Conservation (phyloP, 306 rosid genomes). For the Arachis hypogaea region DNA sequence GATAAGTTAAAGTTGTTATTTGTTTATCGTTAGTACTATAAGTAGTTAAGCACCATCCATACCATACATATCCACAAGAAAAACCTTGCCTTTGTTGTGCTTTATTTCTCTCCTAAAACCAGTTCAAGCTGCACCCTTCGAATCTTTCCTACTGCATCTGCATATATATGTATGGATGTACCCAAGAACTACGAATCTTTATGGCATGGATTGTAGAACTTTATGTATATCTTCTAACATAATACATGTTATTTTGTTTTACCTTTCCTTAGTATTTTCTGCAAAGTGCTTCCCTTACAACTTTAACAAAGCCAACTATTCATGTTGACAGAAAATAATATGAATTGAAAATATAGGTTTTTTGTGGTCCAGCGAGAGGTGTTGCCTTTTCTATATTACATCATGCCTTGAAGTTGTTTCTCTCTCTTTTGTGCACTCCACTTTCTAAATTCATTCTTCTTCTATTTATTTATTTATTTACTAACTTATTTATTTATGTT, state of each 20-base stretch:
- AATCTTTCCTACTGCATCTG: no score
- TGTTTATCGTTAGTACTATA: not conserved
- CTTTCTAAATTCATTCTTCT: slow-evolving; percentile 7
- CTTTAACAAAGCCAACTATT: not conserved
- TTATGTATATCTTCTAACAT: no score
- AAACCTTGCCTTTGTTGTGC: no score
- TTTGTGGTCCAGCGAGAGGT: not conserved
- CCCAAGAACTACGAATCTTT: no score
- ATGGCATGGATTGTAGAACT: not conserved
- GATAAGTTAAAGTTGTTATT: not conserved
- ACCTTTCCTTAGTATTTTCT: not conserved
- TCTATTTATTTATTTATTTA: no score
- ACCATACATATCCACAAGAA: not conserved
- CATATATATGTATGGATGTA: no score
- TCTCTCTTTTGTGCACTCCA: not conserved
- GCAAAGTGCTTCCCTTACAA: not conserved
- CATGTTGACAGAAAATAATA: not conserved
- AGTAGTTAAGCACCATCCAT: no score
- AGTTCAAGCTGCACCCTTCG: no score
- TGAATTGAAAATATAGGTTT: not conserved
- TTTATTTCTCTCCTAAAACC: no score
- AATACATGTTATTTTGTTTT: slow-evolving; percentile 1
- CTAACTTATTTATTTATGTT: not conserved
- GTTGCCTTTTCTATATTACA: slow-evolving; percentile 3
- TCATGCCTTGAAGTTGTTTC: not conserved